phyloP scores from a whole-genome alignment of 345 rosid species.

The Gossypium rotundifolium region DNA sequence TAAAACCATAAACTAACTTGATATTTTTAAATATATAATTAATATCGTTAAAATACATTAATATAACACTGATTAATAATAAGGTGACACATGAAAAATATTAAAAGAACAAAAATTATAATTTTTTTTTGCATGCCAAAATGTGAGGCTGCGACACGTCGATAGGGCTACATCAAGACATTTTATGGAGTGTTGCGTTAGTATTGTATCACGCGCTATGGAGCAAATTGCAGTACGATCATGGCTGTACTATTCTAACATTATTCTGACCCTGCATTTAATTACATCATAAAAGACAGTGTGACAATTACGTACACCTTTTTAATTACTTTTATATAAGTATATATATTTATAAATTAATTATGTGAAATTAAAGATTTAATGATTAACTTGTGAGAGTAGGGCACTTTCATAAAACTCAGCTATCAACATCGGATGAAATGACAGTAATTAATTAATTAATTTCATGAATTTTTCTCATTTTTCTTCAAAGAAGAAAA shows the following conservation, averaged over 20 bases:
- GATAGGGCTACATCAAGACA: too few relatives aligned
- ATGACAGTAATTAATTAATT: background rate
- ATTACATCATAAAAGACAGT: too few relatives aligned
- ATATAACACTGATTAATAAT: rapidly evolving
- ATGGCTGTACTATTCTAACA: background rate
- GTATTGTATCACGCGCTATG: background rate
- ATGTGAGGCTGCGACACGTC: too few relatives aligned
- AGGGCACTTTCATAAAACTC: background rate
- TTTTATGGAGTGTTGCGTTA: too few relatives aligned
- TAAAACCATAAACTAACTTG: rapidly evolving
- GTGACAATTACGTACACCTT: background rate
- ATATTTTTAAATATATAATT: too few relatives aligned
- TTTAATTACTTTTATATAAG: background rate
- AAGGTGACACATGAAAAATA: too few relatives aligned
- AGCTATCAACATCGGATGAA: background rate
- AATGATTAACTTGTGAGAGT: background rate
- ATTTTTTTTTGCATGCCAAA: too few relatives aligned
- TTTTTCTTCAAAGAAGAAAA: background rate
- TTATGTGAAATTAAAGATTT: background rate
- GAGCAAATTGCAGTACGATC: background rate
- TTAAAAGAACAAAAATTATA: too few relatives aligned
- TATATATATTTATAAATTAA: background rate
- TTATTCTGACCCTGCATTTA: too few relatives aligned
- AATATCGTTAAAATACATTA: rapidly evolving
- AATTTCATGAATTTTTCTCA: background rate